Conservation (phyloP, 306 rosid genomes). For the Alnus rubra region DNA sequence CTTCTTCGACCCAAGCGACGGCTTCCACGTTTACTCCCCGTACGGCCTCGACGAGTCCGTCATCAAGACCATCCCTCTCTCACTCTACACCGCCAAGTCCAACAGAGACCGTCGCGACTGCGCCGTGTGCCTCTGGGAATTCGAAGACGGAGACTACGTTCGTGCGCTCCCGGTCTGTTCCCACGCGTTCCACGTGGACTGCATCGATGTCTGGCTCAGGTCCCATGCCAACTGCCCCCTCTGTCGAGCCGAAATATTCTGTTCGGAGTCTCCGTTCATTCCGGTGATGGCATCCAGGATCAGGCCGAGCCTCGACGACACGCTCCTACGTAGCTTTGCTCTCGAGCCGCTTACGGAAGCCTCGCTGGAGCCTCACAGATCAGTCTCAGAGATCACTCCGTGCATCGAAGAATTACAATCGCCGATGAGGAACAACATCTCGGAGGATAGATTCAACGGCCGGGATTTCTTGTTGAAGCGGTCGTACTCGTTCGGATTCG, state of each 20-base stretch:
- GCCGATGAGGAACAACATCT: conserved; percentile 37
- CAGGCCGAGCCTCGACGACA: conserved; percentile 74
- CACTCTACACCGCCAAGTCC: conserved; percentile 52
- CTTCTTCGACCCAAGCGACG: conserved; percentile 51
- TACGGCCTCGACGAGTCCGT: conserved; percentile 86
- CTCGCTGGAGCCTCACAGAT: conserved; percentile 8
- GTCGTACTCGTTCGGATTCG: conserved; percentile 89
- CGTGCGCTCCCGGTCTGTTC: conserved; percentile 81
- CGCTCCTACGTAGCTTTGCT: conserved; percentile 46
- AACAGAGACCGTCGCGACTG: conserved; percentile 58
- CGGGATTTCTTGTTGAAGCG: conserved; percentile 75
- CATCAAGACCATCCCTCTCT: conserved; percentile 88
- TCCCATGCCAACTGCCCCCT: conserved; percentile 97
- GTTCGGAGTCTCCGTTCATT: conserved; percentile 74
- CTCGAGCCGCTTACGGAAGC: conserved; percentile 51
- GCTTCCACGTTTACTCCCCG: conserved; percentile 54
- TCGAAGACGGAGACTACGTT: conserved; percentile 78
- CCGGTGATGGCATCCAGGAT: conserved; percentile 91
- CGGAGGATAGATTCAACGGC: conserved; percentile 50
- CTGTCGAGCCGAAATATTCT: conserved; percentile 81
- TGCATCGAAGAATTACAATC: conserved; percentile 58
- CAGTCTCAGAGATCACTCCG: conserved; percentile 60
- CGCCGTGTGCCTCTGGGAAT: conserved; percentile 81
- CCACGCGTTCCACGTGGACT: conserved; percentile 85
- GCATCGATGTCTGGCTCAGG: conserved; percentile 91